These are phyloP conservation scores for Chaetomium olivaceum DNA, from an alignment of 2,329 filamentous ascomycete species.

Conservation along the genomic window DNA sequence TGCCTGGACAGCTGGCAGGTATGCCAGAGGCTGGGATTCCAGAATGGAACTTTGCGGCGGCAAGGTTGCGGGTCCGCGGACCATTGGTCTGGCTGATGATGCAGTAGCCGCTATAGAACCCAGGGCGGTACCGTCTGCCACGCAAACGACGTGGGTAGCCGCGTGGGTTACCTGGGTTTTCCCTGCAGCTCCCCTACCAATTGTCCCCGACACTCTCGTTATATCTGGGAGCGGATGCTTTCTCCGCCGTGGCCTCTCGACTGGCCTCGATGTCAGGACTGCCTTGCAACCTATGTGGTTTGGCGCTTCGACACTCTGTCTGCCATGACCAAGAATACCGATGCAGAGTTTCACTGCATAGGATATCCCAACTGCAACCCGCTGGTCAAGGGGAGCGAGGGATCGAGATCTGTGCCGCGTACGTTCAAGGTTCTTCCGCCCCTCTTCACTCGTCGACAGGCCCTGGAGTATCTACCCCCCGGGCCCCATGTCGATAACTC, in stretches of 20 bases:
- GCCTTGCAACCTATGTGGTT: background rate
- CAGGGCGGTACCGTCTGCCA: background rate
- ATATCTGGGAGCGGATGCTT: background rate
- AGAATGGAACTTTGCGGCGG: background rate
- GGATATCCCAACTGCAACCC: background rate
- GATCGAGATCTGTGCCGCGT: background rate
- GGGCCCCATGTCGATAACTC: no score
- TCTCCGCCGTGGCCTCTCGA: background rate
- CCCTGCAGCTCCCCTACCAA: background rate
- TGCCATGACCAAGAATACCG: background rate
- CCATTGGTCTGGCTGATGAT: conserved; percentile 2
- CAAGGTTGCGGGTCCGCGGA: background rate
- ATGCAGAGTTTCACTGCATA: background rate
- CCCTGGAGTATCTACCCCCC: no score
- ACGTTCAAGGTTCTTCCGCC: background rate
- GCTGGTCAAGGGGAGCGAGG: background rate
- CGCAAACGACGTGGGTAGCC: conserved; percentile 14
- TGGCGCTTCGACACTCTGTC: background rate
- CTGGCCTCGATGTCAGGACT: background rate
- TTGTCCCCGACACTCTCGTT: background rate
- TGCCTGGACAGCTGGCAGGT: background rate
- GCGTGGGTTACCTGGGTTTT: conserved; percentile 5
- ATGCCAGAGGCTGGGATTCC: background rate
- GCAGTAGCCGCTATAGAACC: conserved; percentile 22
- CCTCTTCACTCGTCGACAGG: background rate